phyloP scores from a whole-genome alignment of 1,139 yeast species.

The Saccharomycopsis hybrid region DNA sequence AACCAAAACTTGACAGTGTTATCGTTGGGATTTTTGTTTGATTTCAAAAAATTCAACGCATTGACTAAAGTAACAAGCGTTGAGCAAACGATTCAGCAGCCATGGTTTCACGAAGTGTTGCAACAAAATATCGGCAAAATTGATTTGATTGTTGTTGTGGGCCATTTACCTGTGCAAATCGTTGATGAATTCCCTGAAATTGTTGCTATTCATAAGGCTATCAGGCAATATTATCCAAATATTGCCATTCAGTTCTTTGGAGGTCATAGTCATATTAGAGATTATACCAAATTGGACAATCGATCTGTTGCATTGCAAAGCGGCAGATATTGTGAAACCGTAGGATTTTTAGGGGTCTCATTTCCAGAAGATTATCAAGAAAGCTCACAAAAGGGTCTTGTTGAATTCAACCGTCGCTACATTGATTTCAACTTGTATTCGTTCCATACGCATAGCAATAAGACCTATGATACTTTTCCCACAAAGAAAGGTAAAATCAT shows the following conservation, averaged over 20 bases:
- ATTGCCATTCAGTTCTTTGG: conserved; percentile 81
- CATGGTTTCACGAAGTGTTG: conserved; percentile 60
- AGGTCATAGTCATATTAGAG: conserved; percentile 92
- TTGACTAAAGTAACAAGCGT: conserved; percentile 64
- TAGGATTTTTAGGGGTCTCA: conserved; percentile 74
- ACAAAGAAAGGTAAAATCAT: conserved; percentile 49
- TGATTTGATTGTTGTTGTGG: conserved; percentile 65
- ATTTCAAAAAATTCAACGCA: conserved; percentile 57
- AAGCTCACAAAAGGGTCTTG: conserved; percentile 18
- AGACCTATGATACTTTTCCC: conserved; percentile 29
- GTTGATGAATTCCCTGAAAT: conserved; percentile 48
- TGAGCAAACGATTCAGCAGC: conserved; percentile 43
- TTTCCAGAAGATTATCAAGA: conserved; percentile 25
- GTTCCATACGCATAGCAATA: conserved; percentile 54
- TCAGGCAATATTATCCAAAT: conserved; percentile 55
- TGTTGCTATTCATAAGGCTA: conserved; percentile 40
- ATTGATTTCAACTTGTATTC: conserved; percentile 75
- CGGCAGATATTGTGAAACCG: conserved; percentile 88
- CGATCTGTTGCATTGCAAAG: conserved; percentile 75
- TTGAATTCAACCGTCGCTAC: conserved; percentile 51
- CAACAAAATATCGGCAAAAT: conserved; percentile 38
- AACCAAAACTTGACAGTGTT: conserved; percentile 47
- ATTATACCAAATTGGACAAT: conserved; percentile 63
- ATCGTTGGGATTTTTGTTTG: conserved; percentile 75
- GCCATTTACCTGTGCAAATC: conserved; percentile 75